A percentile compares a stretch with the other conserved stretches of the same genome.
Conservation (phyloP, 2,329 filamentous ascomycete species). For the Hypomyces rosellus region DNA sequence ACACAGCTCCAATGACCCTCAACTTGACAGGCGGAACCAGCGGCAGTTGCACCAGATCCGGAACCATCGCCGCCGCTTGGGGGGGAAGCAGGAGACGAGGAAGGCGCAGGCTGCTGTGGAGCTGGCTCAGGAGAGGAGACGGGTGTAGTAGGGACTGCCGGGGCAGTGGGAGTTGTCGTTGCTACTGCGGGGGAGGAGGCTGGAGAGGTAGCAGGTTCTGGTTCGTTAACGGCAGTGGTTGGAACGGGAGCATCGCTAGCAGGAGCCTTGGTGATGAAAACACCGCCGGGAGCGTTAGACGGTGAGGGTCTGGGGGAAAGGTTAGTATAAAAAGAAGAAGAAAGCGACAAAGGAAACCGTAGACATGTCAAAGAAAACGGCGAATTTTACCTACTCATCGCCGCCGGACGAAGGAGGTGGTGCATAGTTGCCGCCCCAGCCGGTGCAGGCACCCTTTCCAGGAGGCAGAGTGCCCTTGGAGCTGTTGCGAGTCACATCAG, state of each 20-base stretch:
- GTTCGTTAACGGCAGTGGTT: slow-evolving; percentile 20
- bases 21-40: slow-evolving; percentile 38
- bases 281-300: slow-evolving; percentile 9
- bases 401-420: not conserved
- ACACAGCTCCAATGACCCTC: slow-evolving; percentile 57
- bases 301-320: not conserved
- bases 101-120: not conserved
- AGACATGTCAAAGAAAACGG: not conserved
- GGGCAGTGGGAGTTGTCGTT: not conserved
- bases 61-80: slow-evolving; percentile 8
- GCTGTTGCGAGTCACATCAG: slow-evolving; percentile 38
- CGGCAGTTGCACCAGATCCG: slow-evolving; percentile 19
- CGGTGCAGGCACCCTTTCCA: slow-evolving; percentile 21
- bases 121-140: not conserved
- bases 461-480: slow-evolving; percentile 32
- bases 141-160: too few relatives aligned
- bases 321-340: not conserved
- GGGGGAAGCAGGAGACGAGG: slow-evolving; percentile 4
- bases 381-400: slow-evolving; percentile 3
- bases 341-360: not conserved
- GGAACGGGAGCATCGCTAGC: slow-evolving; percentile 11
- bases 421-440: slow-evolving; percentile 17
- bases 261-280: slow-evolving; percentile 9
- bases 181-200: not conserved
- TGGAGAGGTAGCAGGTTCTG: slow-evolving; percentile 12